Conservation (phyloP, 1,139 yeast genomes). For the Geotrichum histeridarum region DNA sequence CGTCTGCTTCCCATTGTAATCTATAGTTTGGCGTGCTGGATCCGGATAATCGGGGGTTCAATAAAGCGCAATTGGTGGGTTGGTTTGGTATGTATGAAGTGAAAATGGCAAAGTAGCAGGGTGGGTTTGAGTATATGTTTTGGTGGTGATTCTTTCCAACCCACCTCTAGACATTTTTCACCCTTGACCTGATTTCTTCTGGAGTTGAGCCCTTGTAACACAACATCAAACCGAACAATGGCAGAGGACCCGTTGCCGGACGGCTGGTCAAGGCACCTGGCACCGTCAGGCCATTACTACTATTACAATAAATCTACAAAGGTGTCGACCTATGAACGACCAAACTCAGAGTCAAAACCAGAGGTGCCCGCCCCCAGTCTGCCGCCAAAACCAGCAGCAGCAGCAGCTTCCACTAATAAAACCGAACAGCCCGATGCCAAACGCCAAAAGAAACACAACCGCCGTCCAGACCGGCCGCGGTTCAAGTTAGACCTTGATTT, state of each 20-base stretch:
- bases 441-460: slow-evolving; percentile 4
- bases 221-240: background rate
- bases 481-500: slow-evolving; percentile 18
- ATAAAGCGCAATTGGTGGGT: background rate
- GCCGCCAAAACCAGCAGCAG: background rate
- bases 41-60: background rate
- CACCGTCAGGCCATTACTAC: slow-evolving; percentile 36
- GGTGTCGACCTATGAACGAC: slow-evolving; percentile 32
- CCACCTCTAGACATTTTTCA: background rate
- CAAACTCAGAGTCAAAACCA: slow-evolving; percentile 16
- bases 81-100: background rate
- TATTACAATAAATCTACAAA: slow-evolving; percentile 32
- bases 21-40: background rate
- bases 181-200: slow-evolving; percentile 1
- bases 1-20: slow-evolving; percentile 58
- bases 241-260: slow-evolving; percentile 22
- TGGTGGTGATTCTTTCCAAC: slow-evolving; percentile 10
- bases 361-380: background rate
- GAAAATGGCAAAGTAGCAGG: background rate
- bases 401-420: background rate
- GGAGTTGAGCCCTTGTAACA: background rate
- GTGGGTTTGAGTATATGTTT: background rate
- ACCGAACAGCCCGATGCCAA: background rate
- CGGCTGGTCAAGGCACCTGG: slow-evolving; percentile 35
- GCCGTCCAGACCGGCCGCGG: slow-evolving; percentile 16